Evolutionary conservation across 2,329 filamentous ascomycete species (phyloP).

Genomic region (Dactylellina haptotyla): DNA sequence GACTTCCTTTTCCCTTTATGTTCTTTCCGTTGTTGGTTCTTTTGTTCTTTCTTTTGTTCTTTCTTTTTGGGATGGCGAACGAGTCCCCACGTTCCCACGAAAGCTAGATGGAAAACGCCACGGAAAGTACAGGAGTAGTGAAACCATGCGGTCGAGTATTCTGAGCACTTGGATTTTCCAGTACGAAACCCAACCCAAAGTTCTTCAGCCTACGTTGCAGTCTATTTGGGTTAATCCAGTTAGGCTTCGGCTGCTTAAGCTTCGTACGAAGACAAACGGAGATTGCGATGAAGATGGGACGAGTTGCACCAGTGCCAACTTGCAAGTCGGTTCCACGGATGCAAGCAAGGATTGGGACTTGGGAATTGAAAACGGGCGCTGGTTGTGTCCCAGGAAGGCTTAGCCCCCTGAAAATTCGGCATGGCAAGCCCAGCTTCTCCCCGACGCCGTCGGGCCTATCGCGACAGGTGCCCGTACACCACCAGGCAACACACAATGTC

Average conservation of each 20-base stretch:
- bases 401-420: constrained; percentile 37
- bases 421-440: constrained; percentile 3
- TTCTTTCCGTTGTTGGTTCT: too few relatives aligned
- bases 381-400: constrained; percentile 23
- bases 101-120: constrained; percentile 34
- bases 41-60: too few relatives aligned
- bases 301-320: neutral
- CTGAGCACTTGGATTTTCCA: neutral
- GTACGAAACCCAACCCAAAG: neutral
- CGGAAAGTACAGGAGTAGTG: too few relatives aligned
- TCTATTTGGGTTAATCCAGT: too few relatives aligned
- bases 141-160: too few relatives aligned
- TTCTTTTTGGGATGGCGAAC: constrained; percentile 34
- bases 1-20: too few relatives aligned
- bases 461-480: constrained; percentile 30
- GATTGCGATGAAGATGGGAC: neutral
- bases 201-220: too few relatives aligned
- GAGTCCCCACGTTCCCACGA: constrained; percentile 8
- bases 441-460: constrained; percentile 33
- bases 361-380: neutral
- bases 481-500: constrained; percentile 25
- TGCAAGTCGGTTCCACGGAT: too few relatives aligned
- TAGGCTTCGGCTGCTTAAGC: neutral
- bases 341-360: neutral
- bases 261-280: constrained; percentile 1